Conservation (phyloP, 352 stramenopile species). For the Aphanomyces cochlioides region DNA sequence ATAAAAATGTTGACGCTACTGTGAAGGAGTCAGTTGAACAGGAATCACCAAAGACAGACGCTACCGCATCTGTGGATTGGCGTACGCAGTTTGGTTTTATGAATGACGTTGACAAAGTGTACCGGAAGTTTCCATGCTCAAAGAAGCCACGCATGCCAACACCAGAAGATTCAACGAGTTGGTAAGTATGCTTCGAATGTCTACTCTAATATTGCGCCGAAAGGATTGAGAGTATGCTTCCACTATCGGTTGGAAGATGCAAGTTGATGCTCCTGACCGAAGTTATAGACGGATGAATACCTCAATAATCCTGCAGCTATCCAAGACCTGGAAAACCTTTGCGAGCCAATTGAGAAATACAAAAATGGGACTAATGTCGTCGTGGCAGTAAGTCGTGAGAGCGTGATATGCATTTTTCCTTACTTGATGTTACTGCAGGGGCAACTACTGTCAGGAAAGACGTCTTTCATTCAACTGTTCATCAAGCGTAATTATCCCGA, state of each 20-base stretch:
- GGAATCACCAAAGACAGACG: neutral
- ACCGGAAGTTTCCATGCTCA: constrained; percentile 39
- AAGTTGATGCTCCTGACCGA: too few relatives aligned
- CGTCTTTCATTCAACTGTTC: constrained; percentile 47
- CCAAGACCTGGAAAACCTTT: constrained; percentile 34
- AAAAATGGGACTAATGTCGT: constrained; percentile 51
- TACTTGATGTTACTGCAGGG: constrained; percentile 36
- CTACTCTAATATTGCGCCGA: neutral
- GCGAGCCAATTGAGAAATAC: constrained; percentile 9
- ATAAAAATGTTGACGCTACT: neutral
- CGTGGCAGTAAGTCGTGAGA: constrained; percentile 43
- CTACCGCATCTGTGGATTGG: constrained; percentile 35
- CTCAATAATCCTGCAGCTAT: constrained; percentile 47
- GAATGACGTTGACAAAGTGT: constrained; percentile 51
- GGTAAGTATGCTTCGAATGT: constrained; percentile 35
- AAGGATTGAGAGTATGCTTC: constrained; percentile 25
- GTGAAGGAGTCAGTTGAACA: neutral
- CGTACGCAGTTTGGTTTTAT: constrained; percentile 58
- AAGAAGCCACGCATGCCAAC: constrained; percentile 48
- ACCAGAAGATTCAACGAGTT: constrained; percentile 36
- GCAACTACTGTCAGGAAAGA: constrained; percentile 47
- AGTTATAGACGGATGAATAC: constrained; percentile 36
- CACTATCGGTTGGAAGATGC: constrained; percentile 34
- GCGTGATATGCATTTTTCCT: neutral
- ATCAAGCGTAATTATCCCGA: constrained; percentile 33